Conservation (phyloP, 371 early-diverging fungal species). For the Fennellomyces sp. region DNA sequence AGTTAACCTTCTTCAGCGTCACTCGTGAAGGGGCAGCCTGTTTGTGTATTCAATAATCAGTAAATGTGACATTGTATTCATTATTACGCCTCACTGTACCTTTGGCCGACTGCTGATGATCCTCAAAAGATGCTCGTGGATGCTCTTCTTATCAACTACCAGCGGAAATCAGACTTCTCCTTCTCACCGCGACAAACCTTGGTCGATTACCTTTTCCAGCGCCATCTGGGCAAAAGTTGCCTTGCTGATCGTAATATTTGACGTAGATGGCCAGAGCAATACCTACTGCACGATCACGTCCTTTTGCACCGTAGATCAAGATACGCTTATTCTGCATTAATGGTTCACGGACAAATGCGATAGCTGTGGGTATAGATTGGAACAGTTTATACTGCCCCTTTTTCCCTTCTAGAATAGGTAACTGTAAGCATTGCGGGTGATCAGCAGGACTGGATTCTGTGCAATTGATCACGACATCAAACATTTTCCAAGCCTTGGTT, state of each 20-base stretch:
- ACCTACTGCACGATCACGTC: slow-evolving; percentile 78
- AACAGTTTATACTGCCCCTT: slow-evolving; percentile 66
- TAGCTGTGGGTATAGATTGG: slow-evolving; percentile 55
- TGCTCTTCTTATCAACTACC: slow-evolving; percentile 63
- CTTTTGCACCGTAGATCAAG: slow-evolving; percentile 62
- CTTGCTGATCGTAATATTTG: slow-evolving; percentile 53
- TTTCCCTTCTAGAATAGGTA: slow-evolving; percentile 76
- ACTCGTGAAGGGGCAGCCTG: slow-evolving; percentile 24
- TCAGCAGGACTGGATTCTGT: slow-evolving; percentile 40
- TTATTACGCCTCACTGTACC: too few species aligned
- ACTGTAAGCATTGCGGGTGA: slow-evolving; percentile 49
- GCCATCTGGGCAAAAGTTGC: slow-evolving; percentile 19
- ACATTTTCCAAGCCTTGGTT: slow-evolving; percentile 55
- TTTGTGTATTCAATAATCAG: too few species aligned
- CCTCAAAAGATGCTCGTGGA: slow-evolving; percentile 68
- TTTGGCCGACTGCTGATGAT: slow-evolving; percentile 64
- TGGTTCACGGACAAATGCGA: slow-evolving; percentile 46
- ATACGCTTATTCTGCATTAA: slow-evolving; percentile 26
- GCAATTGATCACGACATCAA: slow-evolving; percentile 73
- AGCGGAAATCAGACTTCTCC: background rate
- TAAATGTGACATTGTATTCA: too few species aligned
- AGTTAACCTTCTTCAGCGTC: slow-evolving; percentile 29
- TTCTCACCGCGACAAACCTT: background rate
- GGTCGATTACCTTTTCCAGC: slow-evolving; percentile 15
- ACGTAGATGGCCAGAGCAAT: slow-evolving; percentile 72